Base-by-base conservation (phyloP, 495 filamentous ascomycete genomes). In the Xylaria palmicola region DNA sequence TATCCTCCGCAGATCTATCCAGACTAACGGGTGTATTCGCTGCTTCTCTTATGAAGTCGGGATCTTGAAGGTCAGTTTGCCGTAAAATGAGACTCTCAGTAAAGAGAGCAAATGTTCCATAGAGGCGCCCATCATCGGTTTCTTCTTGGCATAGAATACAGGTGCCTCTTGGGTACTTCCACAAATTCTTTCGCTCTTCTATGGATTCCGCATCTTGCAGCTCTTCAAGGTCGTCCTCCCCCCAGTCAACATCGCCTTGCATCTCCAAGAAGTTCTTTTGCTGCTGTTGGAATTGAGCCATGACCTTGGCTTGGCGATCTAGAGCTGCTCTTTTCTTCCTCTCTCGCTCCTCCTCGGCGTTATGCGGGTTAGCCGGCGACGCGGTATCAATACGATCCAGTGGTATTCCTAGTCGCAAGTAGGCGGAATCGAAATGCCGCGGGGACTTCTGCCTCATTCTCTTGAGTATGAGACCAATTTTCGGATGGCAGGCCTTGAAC, bases 71-170 rank as follows among this genome's bases (percentile, higher is more conserved):
- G 63, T 94, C 85, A 0, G 94, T 98, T 62, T 93, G 88, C 20
- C 94, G 88, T 44, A 97, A 71, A 39, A 99, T 90, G 44, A 83
- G 87, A 74, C 92, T 99, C 63, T 96, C 86, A 22, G 87, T 90
- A 44, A 99, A 83, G 68, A 93, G 82, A 6, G 89, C 92, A 73
- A 98, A 96, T 0, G 93, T 94, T 49, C 94, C 94, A 72, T 92
- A 97, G 4, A 97, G 82, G 17, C 89, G 84, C 2, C 88, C 86
- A 60, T 97, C 93, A 58, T 91, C 92, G 19, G 92, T 93, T 62
- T 97, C 92, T 73, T 98, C 94, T 72, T 98, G 94, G 69, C 94
- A 99, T 12, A 97, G 75, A 65, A 98, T 96, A 70, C 94, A 99
- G 17, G 90, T 95, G 22, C 93, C 94, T 30, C 85, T 84, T n/a